Percentiles rank a stretch among this genome's conserved stretches.
phyloP scores from a whole-genome alignment of 805 yeast genomes.

The Wickerhamomyces canadensis region DNA sequence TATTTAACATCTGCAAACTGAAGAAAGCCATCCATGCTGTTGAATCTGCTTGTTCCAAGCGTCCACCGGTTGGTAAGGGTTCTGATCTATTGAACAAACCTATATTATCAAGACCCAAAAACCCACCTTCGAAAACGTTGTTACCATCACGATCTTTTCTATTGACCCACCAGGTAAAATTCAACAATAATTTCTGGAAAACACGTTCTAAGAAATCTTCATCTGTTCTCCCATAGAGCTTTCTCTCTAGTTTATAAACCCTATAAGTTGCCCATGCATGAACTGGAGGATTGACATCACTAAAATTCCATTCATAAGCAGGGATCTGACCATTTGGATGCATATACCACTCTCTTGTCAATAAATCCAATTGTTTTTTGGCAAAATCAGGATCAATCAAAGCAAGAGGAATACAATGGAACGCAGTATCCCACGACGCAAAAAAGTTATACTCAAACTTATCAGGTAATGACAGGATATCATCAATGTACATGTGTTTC shows the following conservation, averaged over 20 bases:
- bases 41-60: conserved; percentile 87
- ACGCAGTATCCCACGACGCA: conserved; percentile 96
- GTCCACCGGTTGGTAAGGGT: conserved; percentile 89
- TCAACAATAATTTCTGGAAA: conserved; percentile 81
- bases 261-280: conserved; percentile 95
- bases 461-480: conserved; percentile 84
- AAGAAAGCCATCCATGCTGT: conserved; percentile 98
- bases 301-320: conserved; percentile 94
- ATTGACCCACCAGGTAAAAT: conserved; percentile 98
- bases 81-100: conserved; percentile 91
- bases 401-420: conserved; percentile 89
- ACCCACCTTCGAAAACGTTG: conserved; percentile 91
- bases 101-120: conserved; percentile 86
- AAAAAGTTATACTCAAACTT: conserved; percentile 96
- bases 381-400: conserved; percentile 93
- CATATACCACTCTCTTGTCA: conserved; percentile 95
- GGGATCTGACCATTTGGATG: conserved; percentile 98
- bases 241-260: conserved; percentile 80
- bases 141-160: conserved; percentile 82
- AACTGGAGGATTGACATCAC: conserved; percentile 96
- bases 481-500: conserved; percentile 85
- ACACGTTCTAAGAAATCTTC: conserved; percentile 82
- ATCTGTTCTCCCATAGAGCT: conserved; percentile 78
- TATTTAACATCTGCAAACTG: conserved; percentile 84
- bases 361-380: conserved; percentile 75